Evolutionary conservation across 768 basidiomycete species (phyloP).

Genomic region (Tylopilus cervinicoccineus): DNA sequence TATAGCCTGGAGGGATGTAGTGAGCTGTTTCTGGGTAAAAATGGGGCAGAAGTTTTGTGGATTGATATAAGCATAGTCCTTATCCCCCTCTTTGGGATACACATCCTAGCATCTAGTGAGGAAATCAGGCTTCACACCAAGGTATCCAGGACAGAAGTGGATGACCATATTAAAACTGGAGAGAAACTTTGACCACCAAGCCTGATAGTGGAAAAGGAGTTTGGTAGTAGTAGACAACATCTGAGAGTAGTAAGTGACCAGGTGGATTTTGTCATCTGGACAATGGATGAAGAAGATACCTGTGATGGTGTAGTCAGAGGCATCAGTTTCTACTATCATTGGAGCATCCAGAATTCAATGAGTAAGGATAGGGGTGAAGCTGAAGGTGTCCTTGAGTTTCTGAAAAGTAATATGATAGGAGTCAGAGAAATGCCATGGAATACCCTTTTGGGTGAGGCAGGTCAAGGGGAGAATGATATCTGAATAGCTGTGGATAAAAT

Average conservation of each 20-base stretch:
- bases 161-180: too few relatives aligned
- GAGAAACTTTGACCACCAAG: not conserved
- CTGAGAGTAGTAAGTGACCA: not conserved
- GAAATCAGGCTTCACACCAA: too few relatives aligned
- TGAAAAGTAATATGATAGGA: not conserved
- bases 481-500: not conserved
- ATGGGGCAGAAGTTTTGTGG: too few relatives aligned
- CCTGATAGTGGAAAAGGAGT: too few relatives aligned
- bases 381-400: not conserved
- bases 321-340: not conserved
- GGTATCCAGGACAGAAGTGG: too few relatives aligned
- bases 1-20: too few relatives aligned
- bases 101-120: too few relatives aligned
- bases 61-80: too few relatives aligned
- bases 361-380: not conserved
- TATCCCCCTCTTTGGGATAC: too few relatives aligned
- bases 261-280: not conserved
- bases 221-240: too few relatives aligned
- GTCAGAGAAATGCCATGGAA: not conserved
- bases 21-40: too few relatives aligned
- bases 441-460: not conserved
- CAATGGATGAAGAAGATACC: not conserved
- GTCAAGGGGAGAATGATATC: not conserved
- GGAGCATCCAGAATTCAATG: not conserved
- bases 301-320: not conserved